Base-by-base conservation (phyloP, 139 green algal species). In the Chara braunii region DNA sequence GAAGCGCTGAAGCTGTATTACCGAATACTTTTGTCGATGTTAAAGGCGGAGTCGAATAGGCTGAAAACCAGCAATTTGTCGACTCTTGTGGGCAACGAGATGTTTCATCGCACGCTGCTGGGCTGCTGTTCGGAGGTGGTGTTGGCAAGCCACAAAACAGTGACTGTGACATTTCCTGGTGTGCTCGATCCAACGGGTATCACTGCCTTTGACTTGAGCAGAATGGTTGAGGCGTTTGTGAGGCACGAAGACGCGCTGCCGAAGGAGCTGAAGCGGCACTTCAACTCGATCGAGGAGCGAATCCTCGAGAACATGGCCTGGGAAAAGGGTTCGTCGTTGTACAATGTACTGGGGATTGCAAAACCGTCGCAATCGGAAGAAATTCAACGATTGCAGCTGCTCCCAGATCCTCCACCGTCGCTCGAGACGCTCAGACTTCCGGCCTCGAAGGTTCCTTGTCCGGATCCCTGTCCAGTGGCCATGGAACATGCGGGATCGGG, bases 1-100 rank as follows among this genome's bases (percentile, higher is more conserved):
- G 69, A 88, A 65, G 77, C 72, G 1, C 31, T 78, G 23, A 85
- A 83, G 69, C 70, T 91, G 31, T 91, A 88, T 77, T 86, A 77
- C 43, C 64, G 72, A 11, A 73, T 84, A 45, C 80, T 91, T 44
- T 70, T 81, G 18, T 29, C 35, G n/a, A 78, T 91, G 29, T 51
- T 89, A 43, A 28, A 9, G 0, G 56, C 11, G 2, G 68, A 77
- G 37, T 29, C 40, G 22, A 30, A 36, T 14, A 48, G 28, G 11
- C 44, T 64, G 8, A 8, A 22, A 14, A 50, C 22, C 26, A 30
- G 24, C 34, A 23, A 70, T n/a, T 35, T 68, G 7, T 61, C 50
- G 5, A 7, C 50, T 28, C 70, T 78, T 4, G 26, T 78, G 22
- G 26, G 6, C 29, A 67, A 74, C 32, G 62, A 74, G 8, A 24